phyloP scores from a whole-genome alignment of 768 basidiomycete species.

The Kwoniella heveanensis region DNA sequence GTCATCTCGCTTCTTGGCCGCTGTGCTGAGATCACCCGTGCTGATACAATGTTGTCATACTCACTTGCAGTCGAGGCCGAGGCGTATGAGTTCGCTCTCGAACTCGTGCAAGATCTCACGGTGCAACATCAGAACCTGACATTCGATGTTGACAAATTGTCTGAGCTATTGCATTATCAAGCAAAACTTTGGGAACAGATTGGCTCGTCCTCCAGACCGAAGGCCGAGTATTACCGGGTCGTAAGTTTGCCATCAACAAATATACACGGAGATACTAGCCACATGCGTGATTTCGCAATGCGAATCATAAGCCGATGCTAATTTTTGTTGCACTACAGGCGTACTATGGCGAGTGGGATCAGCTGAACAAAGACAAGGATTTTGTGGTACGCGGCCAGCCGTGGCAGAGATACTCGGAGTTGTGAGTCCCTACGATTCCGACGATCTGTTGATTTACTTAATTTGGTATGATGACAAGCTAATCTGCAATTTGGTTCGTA shows the following conservation, averaged over 20 bases:
- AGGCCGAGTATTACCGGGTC: constrained; percentile 90
- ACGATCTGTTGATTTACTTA: too few relatives aligned
- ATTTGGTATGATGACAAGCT: too few relatives aligned
- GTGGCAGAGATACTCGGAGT: constrained; percentile 74
- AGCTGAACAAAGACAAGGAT: constrained; percentile 76
- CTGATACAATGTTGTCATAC: too few relatives aligned
- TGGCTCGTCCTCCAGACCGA: constrained; percentile 72
- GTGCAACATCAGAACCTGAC: constrained; percentile 85
- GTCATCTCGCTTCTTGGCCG: neutral
- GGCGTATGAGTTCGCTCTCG: constrained; percentile 94
- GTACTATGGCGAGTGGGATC: constrained; percentile 89
- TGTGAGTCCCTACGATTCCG: constrained; percentile 32
- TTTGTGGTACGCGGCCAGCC: constrained; percentile 93
- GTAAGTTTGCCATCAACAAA: constrained; percentile 52
- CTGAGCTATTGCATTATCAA: constrained; percentile 83
- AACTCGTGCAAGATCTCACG: constrained; percentile 88
- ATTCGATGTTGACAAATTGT: constrained; percentile 84
- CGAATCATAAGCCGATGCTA: too few relatives aligned
- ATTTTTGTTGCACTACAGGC: too few relatives aligned
- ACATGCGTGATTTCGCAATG: too few relatives aligned
- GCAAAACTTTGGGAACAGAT: constrained; percentile 86
- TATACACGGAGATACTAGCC: neutral
- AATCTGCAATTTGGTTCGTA: constrained; percentile 57
- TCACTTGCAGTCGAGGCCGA: constrained; percentile 78
- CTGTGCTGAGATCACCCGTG: too few relatives aligned